Evolutionary conservation across 1,284 basidiomycete species (phyloP).

Genomic region (Athelia sp.): DNA sequence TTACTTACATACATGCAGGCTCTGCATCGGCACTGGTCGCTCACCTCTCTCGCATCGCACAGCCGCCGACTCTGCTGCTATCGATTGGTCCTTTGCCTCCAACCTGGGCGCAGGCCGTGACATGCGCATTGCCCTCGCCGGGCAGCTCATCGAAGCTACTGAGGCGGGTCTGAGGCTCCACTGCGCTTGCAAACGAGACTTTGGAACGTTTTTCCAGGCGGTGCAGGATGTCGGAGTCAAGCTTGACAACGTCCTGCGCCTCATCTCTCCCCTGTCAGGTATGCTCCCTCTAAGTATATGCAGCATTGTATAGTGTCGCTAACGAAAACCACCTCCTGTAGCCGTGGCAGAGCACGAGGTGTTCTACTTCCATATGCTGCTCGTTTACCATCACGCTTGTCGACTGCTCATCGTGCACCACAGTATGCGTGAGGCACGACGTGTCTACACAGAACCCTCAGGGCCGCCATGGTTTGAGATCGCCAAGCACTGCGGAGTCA

Average conservation of each 20-base stretch:
- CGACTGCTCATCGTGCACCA: constrained; percentile 30
- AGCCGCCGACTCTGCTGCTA: constrained; percentile 14
- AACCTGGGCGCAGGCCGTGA: constrained; percentile 24
- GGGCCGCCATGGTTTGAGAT: constrained; percentile 27
- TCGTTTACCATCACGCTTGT: constrained; percentile 29
- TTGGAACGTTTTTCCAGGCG: constrained; percentile 28
- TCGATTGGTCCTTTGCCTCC: constrained; percentile 22
- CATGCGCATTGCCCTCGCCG: constrained; percentile 28
- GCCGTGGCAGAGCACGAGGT: constrained; percentile 33
- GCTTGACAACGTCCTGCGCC: constrained; percentile 3
- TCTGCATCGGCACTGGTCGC: constrained; percentile 35
- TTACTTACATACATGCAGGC: constrained; percentile 20
- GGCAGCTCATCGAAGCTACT: constrained; percentile 25
- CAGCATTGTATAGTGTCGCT: no score
- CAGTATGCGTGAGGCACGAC: not conserved
- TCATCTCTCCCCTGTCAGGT: constrained; percentile 1
- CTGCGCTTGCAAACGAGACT: constrained; percentile 18
- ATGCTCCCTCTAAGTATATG: no score
- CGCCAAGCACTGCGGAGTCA: constrained; percentile 24
- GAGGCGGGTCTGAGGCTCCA: constrained; percentile 25
- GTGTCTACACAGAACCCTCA: constrained; percentile 8
- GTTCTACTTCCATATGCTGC: constrained; percentile 35
- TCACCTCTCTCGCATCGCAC: constrained; percentile 28
- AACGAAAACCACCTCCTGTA: no score
- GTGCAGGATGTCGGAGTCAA: constrained; percentile 16